These are phyloP conservation scores for Sphaerosporella brunnea DNA, from an alignment of 495 filamentous ascomycete species.

Conservation along the genomic window DNA sequence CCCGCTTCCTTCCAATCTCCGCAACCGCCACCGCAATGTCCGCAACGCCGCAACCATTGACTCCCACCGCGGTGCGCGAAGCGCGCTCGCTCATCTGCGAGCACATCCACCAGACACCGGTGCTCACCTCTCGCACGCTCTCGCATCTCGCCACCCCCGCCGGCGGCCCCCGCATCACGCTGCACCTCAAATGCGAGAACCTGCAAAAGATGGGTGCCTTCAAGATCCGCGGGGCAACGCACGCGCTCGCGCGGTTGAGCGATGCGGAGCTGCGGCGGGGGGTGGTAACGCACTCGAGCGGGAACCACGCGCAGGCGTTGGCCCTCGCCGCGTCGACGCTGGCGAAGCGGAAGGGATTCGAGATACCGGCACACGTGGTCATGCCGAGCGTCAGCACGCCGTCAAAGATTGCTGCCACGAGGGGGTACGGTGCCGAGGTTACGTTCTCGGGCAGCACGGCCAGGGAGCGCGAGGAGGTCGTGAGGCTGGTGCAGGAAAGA, in stretches of 20 bases:
- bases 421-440: constrained; percentile 55
- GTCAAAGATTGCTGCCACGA: constrained; percentile 71
- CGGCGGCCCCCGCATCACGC: constrained; percentile 45
- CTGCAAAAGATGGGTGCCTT: constrained; percentile 81
- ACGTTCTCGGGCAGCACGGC: constrained; percentile 68
- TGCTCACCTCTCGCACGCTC: constrained; percentile 60
- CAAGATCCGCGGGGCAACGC: constrained; percentile 80
- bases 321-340: constrained; percentile 59
- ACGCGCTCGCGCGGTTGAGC: constrained; percentile 60
- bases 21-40: too few species aligned
- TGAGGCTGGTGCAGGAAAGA: constrained; percentile 41
- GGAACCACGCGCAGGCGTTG: constrained; percentile 92
- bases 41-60: constrained; percentile 12
- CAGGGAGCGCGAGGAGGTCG: constrained; percentile 62
- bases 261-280: constrained; percentile 48
- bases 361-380: constrained; percentile 59
- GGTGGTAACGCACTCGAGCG: constrained; percentile 67
- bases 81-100: constrained; percentile 51
- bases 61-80: constrained; percentile 13
- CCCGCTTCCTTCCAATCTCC: too few species aligned
- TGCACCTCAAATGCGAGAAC: constrained; percentile 98
- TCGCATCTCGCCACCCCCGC: constrained; percentile 37
- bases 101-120: constrained; percentile 67
- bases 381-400: constrained; percentile 75
- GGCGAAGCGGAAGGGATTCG: constrained; percentile 27